Conservation (phyloP, 805 yeast species). For the Ogataea parapolymorpha region DNA sequence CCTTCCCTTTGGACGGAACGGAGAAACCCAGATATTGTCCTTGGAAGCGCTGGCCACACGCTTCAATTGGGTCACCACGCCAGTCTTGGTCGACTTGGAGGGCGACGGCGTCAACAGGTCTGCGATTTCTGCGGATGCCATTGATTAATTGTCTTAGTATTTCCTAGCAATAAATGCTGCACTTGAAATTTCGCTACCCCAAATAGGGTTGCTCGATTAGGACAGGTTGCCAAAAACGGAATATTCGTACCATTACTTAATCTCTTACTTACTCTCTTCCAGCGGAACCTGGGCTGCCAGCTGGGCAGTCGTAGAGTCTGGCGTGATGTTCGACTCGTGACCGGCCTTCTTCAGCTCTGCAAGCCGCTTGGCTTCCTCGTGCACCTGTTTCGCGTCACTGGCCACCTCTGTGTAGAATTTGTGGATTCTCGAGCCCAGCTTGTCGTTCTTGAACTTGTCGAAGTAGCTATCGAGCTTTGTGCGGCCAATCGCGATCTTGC, state of each 20-base stretch:
- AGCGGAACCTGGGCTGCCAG: constrained; percentile 25
- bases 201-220: constrained; percentile 15
- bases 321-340: constrained; percentile 13
- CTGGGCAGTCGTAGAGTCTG: constrained; percentile 13
- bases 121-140: constrained; percentile 22
- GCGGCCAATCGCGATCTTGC: constrained; percentile 36
- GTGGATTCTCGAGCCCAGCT: constrained; percentile 58
- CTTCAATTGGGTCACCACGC: constrained; percentile 20
- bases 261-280: constrained; percentile 18
- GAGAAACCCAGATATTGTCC: constrained; percentile 27
- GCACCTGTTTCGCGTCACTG: constrained; percentile 59
- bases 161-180: constrained; percentile 12
- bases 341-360: constrained; percentile 51
- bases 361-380: constrained; percentile 69
- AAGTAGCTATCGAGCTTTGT: constrained; percentile 41
- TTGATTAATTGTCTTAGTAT: constrained; percentile 3
- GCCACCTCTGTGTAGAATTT: constrained; percentile 55
- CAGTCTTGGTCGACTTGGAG: constrained; percentile 9
- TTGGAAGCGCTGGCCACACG: constrained; percentile 19
- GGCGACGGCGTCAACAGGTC: constrained; percentile 14
- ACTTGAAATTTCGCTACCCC: constrained; percentile 15
- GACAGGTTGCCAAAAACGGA: constrained; percentile 16
- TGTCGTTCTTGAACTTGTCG: constrained; percentile 43
- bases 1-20: constrained; percentile 23
- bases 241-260: neutral